Evolutionary conservation across 805 yeast species (phyloP).

Genomic region (Ogataea chonburiensis): DNA sequence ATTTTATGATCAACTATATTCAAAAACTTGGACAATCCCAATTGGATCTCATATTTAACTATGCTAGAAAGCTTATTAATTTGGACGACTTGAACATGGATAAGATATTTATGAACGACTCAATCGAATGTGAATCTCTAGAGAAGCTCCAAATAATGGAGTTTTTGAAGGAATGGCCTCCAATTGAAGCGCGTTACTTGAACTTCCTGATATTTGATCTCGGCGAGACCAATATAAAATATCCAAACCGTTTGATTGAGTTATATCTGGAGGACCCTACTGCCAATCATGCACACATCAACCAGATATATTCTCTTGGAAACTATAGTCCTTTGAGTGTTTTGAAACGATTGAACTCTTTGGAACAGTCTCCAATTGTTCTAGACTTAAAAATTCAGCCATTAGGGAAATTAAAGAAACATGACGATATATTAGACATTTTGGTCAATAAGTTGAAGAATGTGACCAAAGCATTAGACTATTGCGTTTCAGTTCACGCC

Average conservation of each 20-base stretch:
- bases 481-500: slow-evolving; percentile 51
- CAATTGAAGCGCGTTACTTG: slow-evolving; percentile 46
- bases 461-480: slow-evolving; percentile 54
- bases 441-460: slow-evolving; percentile 57
- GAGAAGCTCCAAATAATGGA: slow-evolving; percentile 53
- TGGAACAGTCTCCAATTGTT: slow-evolving; percentile 20
- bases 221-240: slow-evolving; percentile 35
- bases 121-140: slow-evolving; percentile 57
- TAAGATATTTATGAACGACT: slow-evolving; percentile 62
- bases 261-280: slow-evolving; percentile 39
- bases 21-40: slow-evolving; percentile 50
- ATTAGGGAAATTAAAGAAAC: slow-evolving; percentile 56
- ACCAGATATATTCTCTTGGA: slow-evolving; percentile 34
- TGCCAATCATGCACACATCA: slow-evolving; percentile 32
- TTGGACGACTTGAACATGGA: slow-evolving; percentile 38
- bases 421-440: slow-evolving; percentile 61
- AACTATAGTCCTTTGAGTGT: slow-evolving; percentile 41
- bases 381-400: slow-evolving; percentile 55
- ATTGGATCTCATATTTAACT: slow-evolving; percentile 56
- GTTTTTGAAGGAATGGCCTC: slow-evolving; percentile 38
- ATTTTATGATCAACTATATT: slow-evolving; percentile 53
- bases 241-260: slow-evolving; percentile 45
- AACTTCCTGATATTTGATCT: slow-evolving; percentile 47
- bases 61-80: slow-evolving; percentile 50
- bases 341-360: slow-evolving; percentile 19